A percentile compares a stretch with the other conserved stretches of the same genome.
These are phyloP conservation scores for Microsporum canis DNA, from an alignment of 2,329 filamentous ascomycete species.

Conservation along the genomic window DNA sequence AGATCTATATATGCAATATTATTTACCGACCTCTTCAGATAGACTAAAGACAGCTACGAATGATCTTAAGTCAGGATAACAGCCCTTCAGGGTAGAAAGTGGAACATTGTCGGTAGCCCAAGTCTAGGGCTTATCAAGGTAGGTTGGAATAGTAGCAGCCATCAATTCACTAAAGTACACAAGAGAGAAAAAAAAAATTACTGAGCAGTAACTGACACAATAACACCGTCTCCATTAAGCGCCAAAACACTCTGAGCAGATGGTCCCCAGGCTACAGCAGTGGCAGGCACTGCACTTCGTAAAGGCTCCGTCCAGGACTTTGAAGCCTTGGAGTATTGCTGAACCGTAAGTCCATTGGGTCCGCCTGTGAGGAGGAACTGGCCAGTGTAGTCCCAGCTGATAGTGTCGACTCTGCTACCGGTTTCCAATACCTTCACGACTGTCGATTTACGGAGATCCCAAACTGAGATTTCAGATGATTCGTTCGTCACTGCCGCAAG, in stretches of 20 bases:
- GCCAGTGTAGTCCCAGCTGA: slow-evolving; percentile 89
- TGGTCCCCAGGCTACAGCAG: slow-evolving; percentile 65
- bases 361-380: slow-evolving; percentile 82
- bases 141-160: background rate
- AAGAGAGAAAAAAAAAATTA: slow-evolving; percentile 24
- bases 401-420: slow-evolving; percentile 61
- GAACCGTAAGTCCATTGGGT: slow-evolving; percentile 68
- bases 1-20: no score
- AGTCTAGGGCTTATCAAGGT: background rate
- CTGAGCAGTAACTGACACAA: slow-evolving; percentile 57
- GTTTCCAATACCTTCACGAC: slow-evolving; percentile 77
- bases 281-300: slow-evolving; percentile 60
- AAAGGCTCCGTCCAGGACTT: slow-evolving; percentile 87
- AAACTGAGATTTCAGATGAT: slow-evolving; percentile 69
- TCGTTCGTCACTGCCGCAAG: slow-evolving; percentile 71
- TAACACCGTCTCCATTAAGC: slow-evolving; percentile 60
- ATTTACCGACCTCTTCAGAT: no score
- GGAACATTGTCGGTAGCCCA: background rate
- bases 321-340: slow-evolving; percentile 74
- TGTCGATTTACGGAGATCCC: slow-evolving; percentile 79
- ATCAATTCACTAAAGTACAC: slow-evolving; percentile 3
- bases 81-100: background rate
- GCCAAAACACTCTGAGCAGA: slow-evolving; percentile 63
- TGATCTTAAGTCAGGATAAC: background rate
- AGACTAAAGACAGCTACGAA: no score